phyloP scores from a whole-genome alignment of 768 basidiomycete species.

The Epithele typhae region DNA sequence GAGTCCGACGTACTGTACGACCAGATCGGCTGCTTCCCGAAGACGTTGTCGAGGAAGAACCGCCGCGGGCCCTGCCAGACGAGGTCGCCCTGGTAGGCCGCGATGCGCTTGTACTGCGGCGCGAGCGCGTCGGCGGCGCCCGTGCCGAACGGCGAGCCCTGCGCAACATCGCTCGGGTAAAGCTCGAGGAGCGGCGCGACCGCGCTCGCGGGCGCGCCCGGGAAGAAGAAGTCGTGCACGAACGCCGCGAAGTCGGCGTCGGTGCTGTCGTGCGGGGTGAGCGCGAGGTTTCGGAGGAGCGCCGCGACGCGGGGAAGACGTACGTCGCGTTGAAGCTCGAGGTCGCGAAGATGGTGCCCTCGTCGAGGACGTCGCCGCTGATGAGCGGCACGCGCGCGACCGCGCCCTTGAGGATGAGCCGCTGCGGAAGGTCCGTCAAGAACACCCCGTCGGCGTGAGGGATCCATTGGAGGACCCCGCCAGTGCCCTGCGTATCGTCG shows the following conservation, averaged over 20 bases:
- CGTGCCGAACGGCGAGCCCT: conserved; percentile 53
- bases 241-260: conserved; percentile 12
- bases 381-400: conserved; percentile 47
- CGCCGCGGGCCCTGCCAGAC: conserved; percentile 47
- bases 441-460: conserved; percentile 48
- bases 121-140: conserved; percentile 38
- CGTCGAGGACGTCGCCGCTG: conserved; percentile 40
- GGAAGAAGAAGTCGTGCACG: conserved; percentile 19
- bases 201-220: conserved; percentile 10
- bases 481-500: no score
- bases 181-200: conserved; percentile 14
- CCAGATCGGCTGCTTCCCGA: conserved; percentile 40
- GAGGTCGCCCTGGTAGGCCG: conserved; percentile 46
- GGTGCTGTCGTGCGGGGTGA: no score
- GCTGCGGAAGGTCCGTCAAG: conserved; percentile 36
- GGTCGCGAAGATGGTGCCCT: conserved; percentile 42
- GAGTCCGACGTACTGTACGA: conserved; percentile 35
- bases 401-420: conserved; percentile 38
- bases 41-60: conserved; percentile 37
- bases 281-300: no score
- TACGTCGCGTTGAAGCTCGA: conserved; percentile 26
- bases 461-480: conserved; percentile 28
- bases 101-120: conserved; percentile 49
- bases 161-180: conserved; percentile 32
- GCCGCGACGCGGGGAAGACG: not conserved